Conservation (phyloP, 352 stramenopile genomes). For the Bremia lactucae region DNA sequence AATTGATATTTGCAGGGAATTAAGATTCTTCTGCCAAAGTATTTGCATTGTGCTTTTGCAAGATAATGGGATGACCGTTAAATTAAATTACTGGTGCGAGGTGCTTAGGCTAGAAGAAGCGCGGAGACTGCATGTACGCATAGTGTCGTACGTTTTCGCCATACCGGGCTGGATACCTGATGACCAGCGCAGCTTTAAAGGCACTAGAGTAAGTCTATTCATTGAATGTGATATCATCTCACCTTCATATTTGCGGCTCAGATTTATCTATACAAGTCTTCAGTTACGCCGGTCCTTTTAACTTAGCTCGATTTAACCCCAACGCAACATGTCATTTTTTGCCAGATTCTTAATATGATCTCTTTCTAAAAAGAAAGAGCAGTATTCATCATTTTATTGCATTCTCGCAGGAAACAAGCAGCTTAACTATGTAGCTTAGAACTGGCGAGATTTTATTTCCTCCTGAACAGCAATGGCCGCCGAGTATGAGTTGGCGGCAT, state of each 20-base stretch:
- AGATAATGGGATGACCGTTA: neutral
- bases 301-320: too few relatives aligned
- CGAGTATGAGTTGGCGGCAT: constrained; percentile 81
- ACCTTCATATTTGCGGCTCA: constrained; percentile 5
- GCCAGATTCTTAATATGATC: too few relatives aligned
- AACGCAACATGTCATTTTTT: too few relatives aligned
- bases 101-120: constrained; percentile 55
- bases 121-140: constrained; percentile 38
- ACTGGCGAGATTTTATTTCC: constrained; percentile 62
- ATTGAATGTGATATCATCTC: neutral
- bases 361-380: neutral
- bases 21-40: constrained; percentile 66
- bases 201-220: constrained; percentile 55
- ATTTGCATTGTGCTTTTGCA: neutral
- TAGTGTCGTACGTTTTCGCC: constrained; percentile 79
- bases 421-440: constrained; percentile 34
- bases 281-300: too few relatives aligned
- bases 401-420: constrained; percentile 1
- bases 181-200: constrained; percentile 63
- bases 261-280: constrained; percentile 55
- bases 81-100: neutral
- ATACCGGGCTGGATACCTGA: constrained; percentile 55
- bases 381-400: neutral
- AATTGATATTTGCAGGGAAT: constrained; percentile 31
- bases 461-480: constrained; percentile 76